These are phyloP conservation scores for Russula virescens DNA, from an alignment of 768 basidiomycete genomes.

Conservation along the genomic window DNA sequence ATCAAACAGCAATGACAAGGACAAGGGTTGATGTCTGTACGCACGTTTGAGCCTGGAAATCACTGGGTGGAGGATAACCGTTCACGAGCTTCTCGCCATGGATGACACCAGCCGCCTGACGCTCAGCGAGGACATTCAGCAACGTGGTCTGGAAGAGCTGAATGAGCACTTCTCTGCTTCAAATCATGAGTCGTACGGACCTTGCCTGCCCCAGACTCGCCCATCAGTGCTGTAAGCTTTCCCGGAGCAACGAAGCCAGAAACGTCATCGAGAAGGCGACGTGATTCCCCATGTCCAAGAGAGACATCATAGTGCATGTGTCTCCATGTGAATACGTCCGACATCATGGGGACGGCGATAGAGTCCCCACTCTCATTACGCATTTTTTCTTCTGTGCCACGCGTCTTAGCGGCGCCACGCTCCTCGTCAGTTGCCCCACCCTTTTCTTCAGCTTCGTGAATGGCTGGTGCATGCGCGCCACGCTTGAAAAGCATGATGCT, in stretches of 20 bases:
- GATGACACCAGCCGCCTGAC: constrained; percentile 35
- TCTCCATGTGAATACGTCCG: constrained; percentile 77
- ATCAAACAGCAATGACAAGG: constrained; percentile 30
- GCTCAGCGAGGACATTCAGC: constrained; percentile 43
- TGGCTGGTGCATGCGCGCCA: constrained; percentile 34
- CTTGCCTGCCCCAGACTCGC: constrained; percentile 48
- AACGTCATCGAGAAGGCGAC: constrained; percentile 60
- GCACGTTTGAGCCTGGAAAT: constrained; percentile 55
- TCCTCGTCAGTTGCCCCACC: constrained; percentile 30
- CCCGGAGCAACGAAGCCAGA: constrained; percentile 81
- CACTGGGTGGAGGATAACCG: constrained; percentile 38
- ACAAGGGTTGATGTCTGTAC: constrained; percentile 28
- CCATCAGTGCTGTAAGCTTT: constrained; percentile 75
- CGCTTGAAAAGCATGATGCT: constrained; percentile 63
- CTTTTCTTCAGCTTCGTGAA: constrained; percentile 20
- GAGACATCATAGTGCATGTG: constrained; percentile 62
- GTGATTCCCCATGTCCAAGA: constrained; percentile 38
- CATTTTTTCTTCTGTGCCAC: constrained; percentile 2
- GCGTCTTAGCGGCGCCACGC: constrained; percentile 1
- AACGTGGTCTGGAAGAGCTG: constrained; percentile 38
- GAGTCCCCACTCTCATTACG: constrained; percentile 9
- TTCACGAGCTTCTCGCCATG: constrained; percentile 43
- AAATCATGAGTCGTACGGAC: constrained; percentile 23
- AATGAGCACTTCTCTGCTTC: background rate
- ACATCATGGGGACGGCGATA: constrained; percentile 28